Evolutionary conservation across 305 asterid species (phyloP).

Genomic region (Nicotiana rustica): DNA sequence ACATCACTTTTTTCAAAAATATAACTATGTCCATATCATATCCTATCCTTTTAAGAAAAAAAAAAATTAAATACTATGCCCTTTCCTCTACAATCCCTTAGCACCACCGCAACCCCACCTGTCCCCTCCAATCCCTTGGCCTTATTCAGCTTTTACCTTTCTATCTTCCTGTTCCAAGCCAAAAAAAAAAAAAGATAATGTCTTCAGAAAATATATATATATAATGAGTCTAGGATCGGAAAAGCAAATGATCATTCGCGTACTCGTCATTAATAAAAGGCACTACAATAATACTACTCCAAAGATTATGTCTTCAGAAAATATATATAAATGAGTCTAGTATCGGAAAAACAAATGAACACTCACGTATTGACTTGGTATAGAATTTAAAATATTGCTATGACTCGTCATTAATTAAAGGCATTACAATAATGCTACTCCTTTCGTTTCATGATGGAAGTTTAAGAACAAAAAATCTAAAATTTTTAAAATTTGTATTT

Average conservation of each 20-base stretch:
- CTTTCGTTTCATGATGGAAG: too few relatives aligned
- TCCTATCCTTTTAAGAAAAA: not conserved
- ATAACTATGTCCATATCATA: not conserved
- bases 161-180: not conserved
- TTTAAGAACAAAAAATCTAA: too few relatives aligned
- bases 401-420: not conserved
- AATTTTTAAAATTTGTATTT: too few relatives aligned
- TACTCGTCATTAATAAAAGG: too few relatives aligned
- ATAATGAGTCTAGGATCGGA: not conserved
- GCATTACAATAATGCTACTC: not conserved
- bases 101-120: not conserved
- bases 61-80: too few relatives aligned
- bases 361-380: not conserved
- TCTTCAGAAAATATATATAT: too few relatives aligned
- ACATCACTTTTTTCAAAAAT: too few relatives aligned
- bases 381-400: not conserved
- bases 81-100: too few relatives aligned
- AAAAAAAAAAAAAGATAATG: not conserved
- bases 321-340: too few relatives aligned
- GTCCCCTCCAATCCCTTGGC: constrained; percentile 16
- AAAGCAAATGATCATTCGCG: not conserved
- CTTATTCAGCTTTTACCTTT: not conserved
- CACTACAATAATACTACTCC: not conserved
- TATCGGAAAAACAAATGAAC: too few relatives aligned
- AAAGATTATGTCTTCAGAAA: not conserved